Evolutionary conservation across 2,329 filamentous ascomycete species (phyloP).

Genomic region (Alternaria arborescens): DNA sequence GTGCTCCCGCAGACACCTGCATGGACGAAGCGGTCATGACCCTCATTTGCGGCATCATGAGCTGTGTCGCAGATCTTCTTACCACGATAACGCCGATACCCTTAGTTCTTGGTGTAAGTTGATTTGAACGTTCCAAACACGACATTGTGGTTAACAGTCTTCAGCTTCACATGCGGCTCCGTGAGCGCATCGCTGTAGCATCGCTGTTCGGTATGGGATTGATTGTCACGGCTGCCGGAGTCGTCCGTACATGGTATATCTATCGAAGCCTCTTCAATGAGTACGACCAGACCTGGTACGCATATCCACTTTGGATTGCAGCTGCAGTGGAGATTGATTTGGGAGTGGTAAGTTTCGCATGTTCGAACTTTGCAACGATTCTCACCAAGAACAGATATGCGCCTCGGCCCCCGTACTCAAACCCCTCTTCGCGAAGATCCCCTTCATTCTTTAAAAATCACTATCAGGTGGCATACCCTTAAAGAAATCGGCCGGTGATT

Average conservation of each 20-base stretch:
- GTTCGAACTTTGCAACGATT: not conserved
- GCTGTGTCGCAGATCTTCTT: constrained; percentile 54
- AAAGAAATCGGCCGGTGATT: constrained; percentile 9
- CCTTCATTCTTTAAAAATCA: constrained; percentile 32
- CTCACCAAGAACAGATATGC: constrained; percentile 33
- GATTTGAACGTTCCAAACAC: not conserved
- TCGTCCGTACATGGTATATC: constrained; percentile 56
- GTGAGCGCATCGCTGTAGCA: constrained; percentile 52
- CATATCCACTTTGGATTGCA: constrained; percentile 58
- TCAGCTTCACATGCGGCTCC: constrained; percentile 53
- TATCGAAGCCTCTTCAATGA: constrained; percentile 52
- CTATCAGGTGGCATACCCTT: constrained; percentile 25
- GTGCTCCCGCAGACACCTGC: constrained; percentile 44
- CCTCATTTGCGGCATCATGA: constrained; percentile 54
- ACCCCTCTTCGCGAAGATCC: constrained; percentile 39
- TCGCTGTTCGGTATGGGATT: constrained; percentile 54
- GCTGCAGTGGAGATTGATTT: constrained; percentile 58
- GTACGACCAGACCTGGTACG: constrained; percentile 57
- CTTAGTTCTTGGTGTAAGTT: constrained; percentile 48
- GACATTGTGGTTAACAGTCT: not conserved
- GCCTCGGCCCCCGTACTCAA: constrained; percentile 44
- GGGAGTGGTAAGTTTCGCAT: constrained; percentile 51
- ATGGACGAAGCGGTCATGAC: constrained; percentile 53
- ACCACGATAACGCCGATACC: constrained; percentile 56
- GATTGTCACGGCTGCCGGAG: constrained; percentile 54